Conservation (phyloP, 2,329 filamentous ascomycete genomes). For the Didymella keratinophila region DNA sequence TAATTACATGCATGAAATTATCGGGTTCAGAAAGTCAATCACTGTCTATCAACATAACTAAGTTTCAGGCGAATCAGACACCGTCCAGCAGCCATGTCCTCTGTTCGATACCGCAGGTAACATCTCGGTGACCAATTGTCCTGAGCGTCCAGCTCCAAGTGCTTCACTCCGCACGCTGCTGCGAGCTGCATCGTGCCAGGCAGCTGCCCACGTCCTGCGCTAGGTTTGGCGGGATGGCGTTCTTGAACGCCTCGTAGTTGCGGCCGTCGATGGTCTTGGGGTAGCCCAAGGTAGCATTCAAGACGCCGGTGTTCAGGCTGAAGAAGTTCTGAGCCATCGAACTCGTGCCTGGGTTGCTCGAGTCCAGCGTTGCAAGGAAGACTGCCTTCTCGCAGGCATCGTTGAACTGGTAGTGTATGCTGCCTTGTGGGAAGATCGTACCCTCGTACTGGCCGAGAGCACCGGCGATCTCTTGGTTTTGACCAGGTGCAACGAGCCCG, state of each 20-base stretch:
- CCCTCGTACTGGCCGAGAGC: slow-evolving; percentile 55
- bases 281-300: slow-evolving; percentile 50
- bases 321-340: too few species aligned
- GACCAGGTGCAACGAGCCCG: background rate
- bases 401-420: slow-evolving; percentile 60
- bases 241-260: slow-evolving; percentile 47
- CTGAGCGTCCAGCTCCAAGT: too few species aligned
- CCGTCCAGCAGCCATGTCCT: too few species aligned
- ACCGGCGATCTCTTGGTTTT: background rate
- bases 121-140: too few species aligned
- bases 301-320: slow-evolving; percentile 46
- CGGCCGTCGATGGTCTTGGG: slow-evolving; percentile 41
- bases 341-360: slow-evolving; percentile 57
- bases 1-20: too few species aligned
- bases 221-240: slow-evolving; percentile 56
- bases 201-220: slow-evolving; percentile 63
- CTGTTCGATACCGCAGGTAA: too few species aligned
- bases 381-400: slow-evolving; percentile 34
- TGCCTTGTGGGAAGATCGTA: slow-evolving; percentile 56
- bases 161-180: too few species aligned
- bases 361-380: slow-evolving; percentile 55
- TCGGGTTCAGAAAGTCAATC: too few species aligned
- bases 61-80: too few species aligned
- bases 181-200: too few species aligned
- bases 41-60: too few species aligned